Evolutionary conservation across 352 stramenopile genomes (phyloP).

Genomic region (Phytophthora brassicae): DNA sequence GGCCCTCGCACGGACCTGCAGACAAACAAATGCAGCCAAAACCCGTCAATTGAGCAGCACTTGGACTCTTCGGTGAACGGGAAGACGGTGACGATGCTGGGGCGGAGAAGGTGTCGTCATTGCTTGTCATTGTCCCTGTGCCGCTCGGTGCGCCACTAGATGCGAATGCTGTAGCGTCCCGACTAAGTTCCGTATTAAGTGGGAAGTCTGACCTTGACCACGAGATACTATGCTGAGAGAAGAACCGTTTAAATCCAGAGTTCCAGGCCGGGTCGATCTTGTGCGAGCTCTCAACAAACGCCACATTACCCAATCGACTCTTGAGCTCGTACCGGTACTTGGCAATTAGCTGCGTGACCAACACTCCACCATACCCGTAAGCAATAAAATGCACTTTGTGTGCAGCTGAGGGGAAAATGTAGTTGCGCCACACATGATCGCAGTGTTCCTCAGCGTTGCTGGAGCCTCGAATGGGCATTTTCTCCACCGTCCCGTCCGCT

Average conservation of each 20-base stretch:
- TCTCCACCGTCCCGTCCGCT: constrained; percentile 52
- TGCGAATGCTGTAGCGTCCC: constrained; percentile 27
- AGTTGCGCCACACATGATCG: constrained; percentile 87
- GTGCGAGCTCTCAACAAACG: constrained; percentile 88
- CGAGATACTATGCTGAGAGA: constrained; percentile 79
- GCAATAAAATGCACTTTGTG: constrained; percentile 90
- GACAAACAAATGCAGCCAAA: constrained; percentile 83
- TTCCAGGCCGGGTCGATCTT: constrained; percentile 76
- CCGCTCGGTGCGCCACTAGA: constrained; percentile 10
- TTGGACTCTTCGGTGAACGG: constrained; percentile 34
- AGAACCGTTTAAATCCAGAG: constrained; percentile 74
- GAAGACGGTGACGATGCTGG: constrained; percentile 27
- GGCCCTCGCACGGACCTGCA: constrained; percentile 56
- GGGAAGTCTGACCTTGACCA: constrained; percentile 72
- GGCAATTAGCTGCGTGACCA: constrained; percentile 82
- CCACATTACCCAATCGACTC: constrained; percentile 82
- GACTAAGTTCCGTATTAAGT: constrained; percentile 62
- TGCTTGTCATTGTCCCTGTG: constrained; percentile 22
- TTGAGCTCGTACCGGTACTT: constrained; percentile 79
- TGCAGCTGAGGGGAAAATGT: constrained; percentile 77
- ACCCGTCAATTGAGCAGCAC: constrained; percentile 34
- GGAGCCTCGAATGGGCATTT: constrained; percentile 82
- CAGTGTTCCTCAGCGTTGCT: constrained; percentile 88
- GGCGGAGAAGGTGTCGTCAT: constrained; percentile 21
- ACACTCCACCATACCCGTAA: constrained; percentile 80